Evolutionary conservation across 2,329 filamentous ascomycete species (phyloP), one percentile per base, ranked within the genome.

Genomic region (Ophiostoma australiae): DNA sequence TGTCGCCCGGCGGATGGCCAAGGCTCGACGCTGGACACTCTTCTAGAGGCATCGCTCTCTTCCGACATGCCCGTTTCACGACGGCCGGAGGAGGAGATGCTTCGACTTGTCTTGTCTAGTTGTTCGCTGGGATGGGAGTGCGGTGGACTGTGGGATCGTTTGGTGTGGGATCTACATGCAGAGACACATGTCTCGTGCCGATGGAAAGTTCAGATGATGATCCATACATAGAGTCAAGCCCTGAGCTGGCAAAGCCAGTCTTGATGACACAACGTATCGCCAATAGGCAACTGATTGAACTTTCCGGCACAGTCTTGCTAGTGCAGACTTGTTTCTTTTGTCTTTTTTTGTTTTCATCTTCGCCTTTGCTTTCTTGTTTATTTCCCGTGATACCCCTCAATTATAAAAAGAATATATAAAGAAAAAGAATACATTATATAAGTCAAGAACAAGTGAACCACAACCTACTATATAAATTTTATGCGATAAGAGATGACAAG

Each of bases 221-320:
- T 88, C 90, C 84, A 86, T 90, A 88, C 85, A 94, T 94, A 97
- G 94, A 97, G 93, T 97, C 93, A 97, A 97, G 93, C 93, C 92
- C 94, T 91, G 92, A 97, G 88, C 87, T 77, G 75, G 73, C 74
- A 78, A 78, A 76, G 76, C 76, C 77, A 76, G 76, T 41, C 74
- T 76, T 79, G 79, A 82, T 80, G 83, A 85, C 77, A 77, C 76
- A 79, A 76, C 63, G 70, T 72, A 73, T 79, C 79, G 76, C 78
- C 76, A 79, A 79, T 79, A 79, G 77, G 77, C 79, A 79, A 80
- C 79, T 80, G 79, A 80, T 52, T 77, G 75, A 78, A 78, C 78
- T 65, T 66, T 72, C 58, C 67, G 73, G 67, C 41, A 65, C 13
- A 23, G 67, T n/a, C 31, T 48, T 70, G 61, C 70, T 10, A 15